These are phyloP conservation scores for Nannizzia gypsea DNA, from an alignment of 2,329 filamentous ascomycete species.

Conservation along the genomic window DNA sequence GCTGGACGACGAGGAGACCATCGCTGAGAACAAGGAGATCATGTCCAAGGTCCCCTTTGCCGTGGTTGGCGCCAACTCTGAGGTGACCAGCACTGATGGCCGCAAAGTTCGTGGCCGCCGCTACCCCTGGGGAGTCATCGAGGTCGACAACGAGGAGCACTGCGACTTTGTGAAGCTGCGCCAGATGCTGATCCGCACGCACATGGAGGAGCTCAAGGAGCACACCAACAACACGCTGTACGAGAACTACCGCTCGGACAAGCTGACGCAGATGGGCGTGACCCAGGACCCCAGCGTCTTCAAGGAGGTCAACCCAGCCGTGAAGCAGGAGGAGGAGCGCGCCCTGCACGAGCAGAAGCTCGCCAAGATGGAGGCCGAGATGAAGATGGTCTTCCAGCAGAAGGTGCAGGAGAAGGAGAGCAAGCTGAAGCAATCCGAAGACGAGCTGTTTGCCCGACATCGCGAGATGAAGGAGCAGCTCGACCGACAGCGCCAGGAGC, in stretches of 20 bases:
- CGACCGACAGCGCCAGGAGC: conserved; percentile 82
- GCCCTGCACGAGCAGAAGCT: conserved; percentile 98
- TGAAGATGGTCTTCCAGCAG: conserved; percentile 99
- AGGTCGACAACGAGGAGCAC: conserved; percentile 99
- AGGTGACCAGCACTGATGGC: conserved; percentile 82
- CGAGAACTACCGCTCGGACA: conserved; percentile 99
- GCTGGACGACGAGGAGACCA: conserved; percentile 97
- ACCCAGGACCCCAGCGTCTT: conserved; percentile 97
- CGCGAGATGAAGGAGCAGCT: conserved; percentile 99
- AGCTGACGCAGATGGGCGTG: conserved; percentile 96
- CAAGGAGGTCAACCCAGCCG: conserved; percentile 99
- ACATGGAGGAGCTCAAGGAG: conserved; percentile 99
- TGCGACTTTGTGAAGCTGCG: conserved; percentile 99
- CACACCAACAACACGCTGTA: conserved; percentile 98
- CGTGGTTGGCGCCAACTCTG: conserved; percentile 90
- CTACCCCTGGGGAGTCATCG: conserved; percentile 97
- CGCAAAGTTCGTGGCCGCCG: conserved; percentile 90
- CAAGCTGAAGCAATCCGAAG: conserved; percentile 98
- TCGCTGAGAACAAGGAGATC: conserved; percentile 99
- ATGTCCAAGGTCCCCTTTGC: conserved; percentile 99
- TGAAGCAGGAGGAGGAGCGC: conserved; percentile 99
- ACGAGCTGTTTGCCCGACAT: conserved; percentile 95
- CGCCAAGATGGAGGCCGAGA: conserved; percentile 99
- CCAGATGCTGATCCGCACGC: conserved; percentile 98
- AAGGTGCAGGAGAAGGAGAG: conserved; percentile 99